Evolutionary conservation across 2,329 filamentous ascomycete species (phyloP).

Genomic region (Alternaria brassicicola): DNA sequence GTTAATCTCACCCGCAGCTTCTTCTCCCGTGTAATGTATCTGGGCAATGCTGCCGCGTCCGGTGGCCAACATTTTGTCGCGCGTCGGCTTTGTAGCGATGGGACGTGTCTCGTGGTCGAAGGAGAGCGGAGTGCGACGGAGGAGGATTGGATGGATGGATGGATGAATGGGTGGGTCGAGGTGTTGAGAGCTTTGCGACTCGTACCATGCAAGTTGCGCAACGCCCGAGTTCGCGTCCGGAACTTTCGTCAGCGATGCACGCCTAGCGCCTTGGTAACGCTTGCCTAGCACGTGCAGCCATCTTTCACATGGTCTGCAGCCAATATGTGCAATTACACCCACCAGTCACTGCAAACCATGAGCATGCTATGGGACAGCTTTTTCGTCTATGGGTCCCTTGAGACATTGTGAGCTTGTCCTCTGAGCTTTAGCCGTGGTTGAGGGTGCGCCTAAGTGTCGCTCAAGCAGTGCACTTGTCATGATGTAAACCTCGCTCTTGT

Average conservation of each 20-base stretch:
- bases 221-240: slow-evolving; percentile 17
- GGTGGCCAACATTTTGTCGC: slow-evolving; percentile 34
- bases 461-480: neutral
- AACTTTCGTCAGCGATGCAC: slow-evolving; percentile 19
- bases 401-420: too few species aligned
- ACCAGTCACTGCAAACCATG: neutral
- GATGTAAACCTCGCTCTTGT: neutral
- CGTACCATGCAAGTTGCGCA: slow-evolving; percentile 16
- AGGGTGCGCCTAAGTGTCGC: neutral
- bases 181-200: slow-evolving; percentile 21
- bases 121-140: slow-evolving; percentile 15
- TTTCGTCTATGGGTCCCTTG: too few species aligned
- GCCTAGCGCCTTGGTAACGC: slow-evolving; percentile 3
- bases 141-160: neutral
- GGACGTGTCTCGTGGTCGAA: slow-evolving; percentile 3
- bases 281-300: slow-evolving; percentile 8
- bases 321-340: neutral
- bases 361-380: too few species aligned
- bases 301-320: neutral
- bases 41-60: slow-evolving; percentile 42
- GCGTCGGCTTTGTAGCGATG: neutral
- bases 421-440: neutral
- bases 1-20: slow-evolving; percentile 66
- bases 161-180: neutral
- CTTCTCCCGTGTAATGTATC: slow-evolving; percentile 43